These are phyloP conservation scores for Capillidium heterosporum DNA, from an alignment of 371 early-diverging fungal genomes.

Conservation along the genomic window DNA sequence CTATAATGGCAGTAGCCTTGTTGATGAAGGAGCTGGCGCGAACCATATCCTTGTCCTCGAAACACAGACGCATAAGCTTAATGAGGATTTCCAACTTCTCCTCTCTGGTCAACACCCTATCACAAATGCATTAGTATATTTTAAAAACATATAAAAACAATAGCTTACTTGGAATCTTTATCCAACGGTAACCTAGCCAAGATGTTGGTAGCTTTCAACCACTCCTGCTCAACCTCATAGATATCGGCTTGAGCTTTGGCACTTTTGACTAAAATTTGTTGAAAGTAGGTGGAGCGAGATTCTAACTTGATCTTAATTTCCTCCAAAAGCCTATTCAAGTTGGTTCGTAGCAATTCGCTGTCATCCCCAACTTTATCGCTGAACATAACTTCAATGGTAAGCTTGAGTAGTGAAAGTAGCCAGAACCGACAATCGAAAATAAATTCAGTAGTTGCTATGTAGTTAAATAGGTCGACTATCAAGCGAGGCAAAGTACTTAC, in stretches of 20 bases:
- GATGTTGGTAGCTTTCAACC: slow-evolving; percentile 55
- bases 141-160: not conserved
- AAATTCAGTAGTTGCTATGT: too few species aligned
- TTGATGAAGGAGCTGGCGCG: slow-evolving; percentile 65
- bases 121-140: not conserved
- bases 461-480: too few species aligned
- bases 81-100: slow-evolving; percentile 66
- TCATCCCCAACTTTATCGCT: slow-evolving; percentile 30
- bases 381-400: too few species aligned
- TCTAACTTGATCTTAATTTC: too few species aligned
- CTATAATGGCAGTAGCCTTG: slow-evolving; percentile 52
- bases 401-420: too few species aligned
- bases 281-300: too few species aligned
- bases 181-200: slow-evolving; percentile 72
- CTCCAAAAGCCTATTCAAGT: too few species aligned
- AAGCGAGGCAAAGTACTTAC: too few species aligned
- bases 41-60: slow-evolving; percentile 72
- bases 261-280: too few species aligned
- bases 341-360: slow-evolving; percentile 29
- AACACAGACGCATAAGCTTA: slow-evolving; percentile 57
- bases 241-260: slow-evolving; percentile 22
- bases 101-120: slow-evolving; percentile 46
- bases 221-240: slow-evolving; percentile 56
- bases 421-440: too few species aligned
- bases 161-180: slow-evolving; percentile 53